phyloP scores from a whole-genome alignment of 192 early-diverging fungal species.

The Linnemannia hyalina region DNA sequence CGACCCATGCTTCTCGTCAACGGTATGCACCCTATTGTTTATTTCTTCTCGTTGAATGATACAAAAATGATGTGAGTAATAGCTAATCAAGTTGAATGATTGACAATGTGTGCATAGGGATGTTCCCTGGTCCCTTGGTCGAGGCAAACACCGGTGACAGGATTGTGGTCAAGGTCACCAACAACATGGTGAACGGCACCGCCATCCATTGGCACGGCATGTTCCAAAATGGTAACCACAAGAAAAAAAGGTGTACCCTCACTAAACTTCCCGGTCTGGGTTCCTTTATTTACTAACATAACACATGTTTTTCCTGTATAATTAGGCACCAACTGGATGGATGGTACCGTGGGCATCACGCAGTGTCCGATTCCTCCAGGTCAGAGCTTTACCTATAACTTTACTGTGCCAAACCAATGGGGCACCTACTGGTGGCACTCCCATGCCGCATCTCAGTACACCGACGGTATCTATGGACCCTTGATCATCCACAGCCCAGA shows the following conservation, averaged over 20 bases:
- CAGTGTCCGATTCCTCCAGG: constrained; percentile 57
- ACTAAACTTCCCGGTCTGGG: neutral
- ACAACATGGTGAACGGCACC: constrained; percentile 51
- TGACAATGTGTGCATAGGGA: neutral
- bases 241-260: neutral
- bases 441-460: constrained; percentile 54
- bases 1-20: constrained; percentile 75
- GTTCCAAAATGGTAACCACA: constrained; percentile 57
- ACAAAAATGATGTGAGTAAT: neutral
- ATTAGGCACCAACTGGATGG: constrained; percentile 60
- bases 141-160: constrained; percentile 62
- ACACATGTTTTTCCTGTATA: neutral
- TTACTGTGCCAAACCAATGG: constrained; percentile 53
- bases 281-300: too few species aligned
- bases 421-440: constrained; percentile 68
- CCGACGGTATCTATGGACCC: constrained; percentile 50
- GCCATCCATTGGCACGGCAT: constrained; percentile 69
- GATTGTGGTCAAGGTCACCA: constrained; percentile 61
- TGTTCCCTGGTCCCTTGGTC: constrained; percentile 63
- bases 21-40: constrained; percentile 24
- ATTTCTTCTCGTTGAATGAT: neutral
- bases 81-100: neutral
- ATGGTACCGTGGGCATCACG: constrained; percentile 59
- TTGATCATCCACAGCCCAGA: constrained; percentile 51
- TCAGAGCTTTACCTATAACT: constrained; percentile 56